Evolutionary conservation across 2,329 filamentous ascomycete species (phyloP), one percentile per base, ranked within the genome.

Genomic region (Rutstroemia sp.): DNA sequence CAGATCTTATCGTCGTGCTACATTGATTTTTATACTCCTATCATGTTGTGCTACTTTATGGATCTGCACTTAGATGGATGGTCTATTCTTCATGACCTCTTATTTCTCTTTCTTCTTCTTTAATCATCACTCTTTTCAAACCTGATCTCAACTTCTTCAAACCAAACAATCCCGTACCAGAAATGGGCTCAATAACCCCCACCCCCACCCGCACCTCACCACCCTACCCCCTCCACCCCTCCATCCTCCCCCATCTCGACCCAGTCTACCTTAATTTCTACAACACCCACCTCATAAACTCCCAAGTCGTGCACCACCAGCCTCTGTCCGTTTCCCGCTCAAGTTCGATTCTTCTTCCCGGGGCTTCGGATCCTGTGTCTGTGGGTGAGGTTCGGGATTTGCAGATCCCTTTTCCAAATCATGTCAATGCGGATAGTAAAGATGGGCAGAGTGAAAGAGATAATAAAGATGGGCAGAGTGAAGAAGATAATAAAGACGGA

Each of bases 261-360:
- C 62, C 65, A 5, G 45, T 44, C 6, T 68, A 68, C 53, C 47
- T 36, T 14, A 44, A 54, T 1, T 68, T 66, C 46, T 67, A 67
- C 57, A 65, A 67, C 45, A 53, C 57, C 21, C 54, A 67, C 17
- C 57, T 68, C 7, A 56, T 61, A 42, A 45, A 67, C 30, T 60
- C 62, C 17, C 65, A 66, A 54, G 78, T 79, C 63, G 78, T 80
- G 2, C 79, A 83, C 63, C 70, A 76, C 14, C 79, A 80, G 57
- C 77, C 79, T 1, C 70, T 83, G 9, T 71, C 71, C 21, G 76
- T 73, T 0, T 81, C 79, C 0, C 72, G 80, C 17, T 71, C 73
- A 19, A 75, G 75, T 53, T 78, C 77, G 8, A 71, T 74, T n/a
- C 67, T 80, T 14, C 78, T 81, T 38, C 77, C 77, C 5, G 78